Base-by-base conservation (phyloP, 345 rosid genomes). In the Abelmoschus esculentus region DNA sequence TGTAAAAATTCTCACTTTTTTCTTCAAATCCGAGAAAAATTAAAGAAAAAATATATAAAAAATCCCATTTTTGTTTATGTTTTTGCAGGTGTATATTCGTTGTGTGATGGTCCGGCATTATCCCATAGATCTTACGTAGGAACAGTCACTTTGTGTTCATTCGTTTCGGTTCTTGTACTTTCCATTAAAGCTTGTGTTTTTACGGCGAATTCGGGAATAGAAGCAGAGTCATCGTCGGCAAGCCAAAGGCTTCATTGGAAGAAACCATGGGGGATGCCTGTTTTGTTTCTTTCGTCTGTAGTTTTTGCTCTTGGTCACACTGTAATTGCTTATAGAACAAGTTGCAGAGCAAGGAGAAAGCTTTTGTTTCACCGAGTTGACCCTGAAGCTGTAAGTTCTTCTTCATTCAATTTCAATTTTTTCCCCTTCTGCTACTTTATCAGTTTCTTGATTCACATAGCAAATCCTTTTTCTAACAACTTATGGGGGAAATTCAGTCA, bases 181-280 rank as follows among this genome's bases (percentile, higher is more conserved):
- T 90, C 95, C 0, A 80, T 90, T 9, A 93, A 93, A 85, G 91
- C 89, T 18, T 93, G 96, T 55, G 83, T 90, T 61, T 90, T 93
- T 67, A 87, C 88, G 66, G 84, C 83, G 72, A 84, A 84, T 81
- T 93, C 90, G 50, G 96, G 85, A 80, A 76, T 87, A 8, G 88
- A 75, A 75, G 86, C 81, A n/a, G 86, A 89, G 80, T 87, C 86
- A 52, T 86, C 96, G 19, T 82, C 80, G 9, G 78, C 98, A 13
- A 89, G 89, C 73, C 88, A 86, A 78, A 83, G 79, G 65, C 84
- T 93, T 19, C 93, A 93, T 70, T 75, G 89, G 70, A 93, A 93
- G 77, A 90, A 89, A 80, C 87, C 97, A 12, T 93, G 96, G 98
- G 98, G 97, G 12, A 93, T 93, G 97, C 97, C 96, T 5, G 97